Percentiles rank a stretch among this genome's conserved stretches.
Evolutionary conservation across 1,139 yeast species (phyloP).

Genomic region (Debaryomyces coudertii): DNA sequence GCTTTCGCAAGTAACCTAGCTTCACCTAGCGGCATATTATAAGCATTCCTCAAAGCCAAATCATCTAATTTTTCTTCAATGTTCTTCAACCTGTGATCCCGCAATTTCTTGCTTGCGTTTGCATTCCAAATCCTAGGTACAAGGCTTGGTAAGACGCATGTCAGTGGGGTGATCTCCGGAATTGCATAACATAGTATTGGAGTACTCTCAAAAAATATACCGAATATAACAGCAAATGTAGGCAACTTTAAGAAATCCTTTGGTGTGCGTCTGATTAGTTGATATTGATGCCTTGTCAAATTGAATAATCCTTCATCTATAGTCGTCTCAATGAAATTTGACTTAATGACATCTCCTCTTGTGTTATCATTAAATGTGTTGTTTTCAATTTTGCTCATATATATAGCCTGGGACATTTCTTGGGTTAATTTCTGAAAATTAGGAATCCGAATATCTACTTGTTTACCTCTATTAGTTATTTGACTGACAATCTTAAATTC

Average conservation of each 20-base stretch:
- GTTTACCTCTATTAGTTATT: conserved; percentile 31
- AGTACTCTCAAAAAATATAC: conserved; percentile 64
- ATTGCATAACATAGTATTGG: conserved; percentile 59
- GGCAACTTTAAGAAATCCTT: conserved; percentile 65
- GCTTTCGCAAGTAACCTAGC: conserved; percentile 35
- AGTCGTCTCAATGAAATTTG: conserved; percentile 15
- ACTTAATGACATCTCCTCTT: conserved; percentile 24
- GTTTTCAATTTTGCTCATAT: conserved; percentile 35
- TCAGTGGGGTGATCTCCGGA: conserved; percentile 69
- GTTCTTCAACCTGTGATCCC: conserved; percentile 14
- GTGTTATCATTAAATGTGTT: conserved; percentile 19
- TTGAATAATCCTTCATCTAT: conserved; percentile 26
- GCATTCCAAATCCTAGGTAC: conserved; percentile 40
- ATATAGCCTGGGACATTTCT: conserved; percentile 41
- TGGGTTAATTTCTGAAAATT: conserved; percentile 30
- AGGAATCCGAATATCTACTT: conserved; percentile 29
- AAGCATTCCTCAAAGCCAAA: conserved; percentile 44
- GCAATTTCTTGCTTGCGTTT: conserved; percentile 13
- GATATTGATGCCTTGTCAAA: conserved; percentile 59
- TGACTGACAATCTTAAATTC: conserved; percentile 26
- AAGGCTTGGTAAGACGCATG: conserved; percentile 64
- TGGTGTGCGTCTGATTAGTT: conserved; percentile 59
- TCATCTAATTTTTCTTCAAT: conserved; percentile 18
- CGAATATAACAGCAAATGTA: conserved; percentile 57
- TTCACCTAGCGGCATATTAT: conserved; percentile 41